A percentile compares a stretch with the other conserved stretches of the same genome.
phyloP scores from a whole-genome alignment of 164 flowering plant genomes.

The Santalum album region DNA sequence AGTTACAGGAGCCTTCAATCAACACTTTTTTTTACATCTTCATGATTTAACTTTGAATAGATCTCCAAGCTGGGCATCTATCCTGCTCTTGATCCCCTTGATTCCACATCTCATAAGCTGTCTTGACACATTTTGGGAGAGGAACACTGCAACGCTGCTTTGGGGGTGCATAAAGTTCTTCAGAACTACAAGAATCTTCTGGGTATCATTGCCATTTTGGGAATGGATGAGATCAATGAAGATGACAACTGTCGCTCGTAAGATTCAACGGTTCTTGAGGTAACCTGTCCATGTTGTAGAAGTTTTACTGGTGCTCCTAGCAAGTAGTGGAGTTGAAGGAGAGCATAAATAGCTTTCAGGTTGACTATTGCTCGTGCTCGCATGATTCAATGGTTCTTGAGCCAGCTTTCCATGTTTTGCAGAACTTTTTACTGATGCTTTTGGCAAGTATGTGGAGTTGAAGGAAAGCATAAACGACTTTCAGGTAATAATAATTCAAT shows the following conservation, averaged over 20 bases:
- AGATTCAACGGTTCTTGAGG: slow-evolving; percentile 81
- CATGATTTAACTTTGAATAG: slow-evolving; percentile 25
- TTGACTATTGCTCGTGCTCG: too few species aligned
- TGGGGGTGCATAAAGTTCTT: slow-evolving; percentile 89
- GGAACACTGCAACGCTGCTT: slow-evolving; percentile 92
- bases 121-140: slow-evolving; percentile 86
- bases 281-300: slow-evolving; percentile 99
- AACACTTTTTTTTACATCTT: neutral
- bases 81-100: slow-evolving; percentile 94
- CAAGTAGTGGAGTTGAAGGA: slow-evolving; percentile 95
- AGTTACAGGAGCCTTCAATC: too few species aligned
- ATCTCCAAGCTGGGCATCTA: slow-evolving; percentile 99
- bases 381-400: too few species aligned
- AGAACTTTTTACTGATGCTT: too few species aligned
- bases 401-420: too few species aligned
- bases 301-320: slow-evolving; percentile 98
- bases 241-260: slow-evolving; percentile 98
- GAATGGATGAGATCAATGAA: slow-evolving; percentile 99
- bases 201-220: slow-evolving; percentile 97
- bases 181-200: slow-evolving; percentile 94
- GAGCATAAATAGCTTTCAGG: slow-evolving; percentile 92
- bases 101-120: slow-evolving; percentile 96
- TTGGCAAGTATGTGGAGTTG: too few species aligned
- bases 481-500: too few species aligned
- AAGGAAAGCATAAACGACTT: too few species aligned